phyloP scores from a whole-genome alignment of 2,329 filamentous ascomycete species.

The Fusarium sp. region DNA sequence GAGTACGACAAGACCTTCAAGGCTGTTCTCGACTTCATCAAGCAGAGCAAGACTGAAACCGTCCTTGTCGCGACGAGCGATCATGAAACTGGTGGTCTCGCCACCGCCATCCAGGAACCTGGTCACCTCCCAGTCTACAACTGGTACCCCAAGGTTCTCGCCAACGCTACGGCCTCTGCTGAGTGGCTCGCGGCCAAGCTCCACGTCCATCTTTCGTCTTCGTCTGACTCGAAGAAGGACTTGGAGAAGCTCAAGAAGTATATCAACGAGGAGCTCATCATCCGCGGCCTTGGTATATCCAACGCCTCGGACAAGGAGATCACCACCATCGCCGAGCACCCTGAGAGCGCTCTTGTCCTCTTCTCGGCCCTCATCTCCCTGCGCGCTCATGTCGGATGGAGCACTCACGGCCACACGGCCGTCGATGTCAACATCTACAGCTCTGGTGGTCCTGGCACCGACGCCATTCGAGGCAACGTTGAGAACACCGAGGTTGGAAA shows the following conservation, averaged over 20 bases:
- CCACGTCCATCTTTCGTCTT: slow-evolving; percentile 64
- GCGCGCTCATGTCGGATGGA: slow-evolving; percentile 92
- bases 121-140: slow-evolving; percentile 67
- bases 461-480: slow-evolving; percentile 81
- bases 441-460: slow-evolving; percentile 73
- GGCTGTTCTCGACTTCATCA: slow-evolving; percentile 85
- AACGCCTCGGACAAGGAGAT: slow-evolving; percentile 81
- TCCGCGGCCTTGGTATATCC: slow-evolving; percentile 78
- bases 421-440: slow-evolving; percentile 98
- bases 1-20: slow-evolving; percentile 92
- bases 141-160: slow-evolving; percentile 87
- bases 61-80: slow-evolving; percentile 92
- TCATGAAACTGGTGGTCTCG: slow-evolving; percentile 93
- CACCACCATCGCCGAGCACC: slow-evolving; percentile 68
- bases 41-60: slow-evolving; percentile 77
- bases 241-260: slow-evolving; percentile 66
- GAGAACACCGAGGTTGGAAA: slow-evolving; percentile 94
- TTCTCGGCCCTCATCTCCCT: slow-evolving; percentile 90
- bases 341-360: slow-evolving; percentile 63
- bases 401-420: slow-evolving; percentile 90
- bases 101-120: slow-evolving; percentile 77
- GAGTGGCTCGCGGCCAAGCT: slow-evolving; percentile 77
- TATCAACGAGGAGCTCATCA: slow-evolving; percentile 75
- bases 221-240: slow-evolving; percentile 46
- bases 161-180: slow-evolving; percentile 79